Evolutionary conservation across 2,329 filamentous ascomycete species (phyloP), one percentile per base, ranked within the genome.

Genomic region (Xylaria multiplex): DNA sequence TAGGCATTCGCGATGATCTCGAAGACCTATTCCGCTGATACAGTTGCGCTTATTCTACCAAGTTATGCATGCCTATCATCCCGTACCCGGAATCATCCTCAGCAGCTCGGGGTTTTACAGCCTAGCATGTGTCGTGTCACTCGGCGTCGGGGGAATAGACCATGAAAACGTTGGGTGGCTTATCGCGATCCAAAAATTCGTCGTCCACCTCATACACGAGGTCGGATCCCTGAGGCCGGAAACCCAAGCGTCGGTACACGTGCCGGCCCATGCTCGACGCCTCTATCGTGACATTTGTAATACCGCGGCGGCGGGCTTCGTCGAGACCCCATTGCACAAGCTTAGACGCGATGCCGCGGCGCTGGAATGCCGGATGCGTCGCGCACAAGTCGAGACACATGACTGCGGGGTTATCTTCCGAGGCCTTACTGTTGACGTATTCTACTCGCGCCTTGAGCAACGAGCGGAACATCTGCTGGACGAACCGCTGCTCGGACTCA

Each of bases 331-430:
- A 85, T 69, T 79, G 76, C 11, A 85, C 84, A 59, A 86, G 69
- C 57, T 69, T 73, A 27, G 69, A 74, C 8, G 83, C 84, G 59
- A 85, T 78, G 0, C 84, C 83, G n/a, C 73, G 74, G 11, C 85
- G 78, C 71, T 88, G 86, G 62, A 83, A 86, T 0, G 72, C 76
- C 0, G 86, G 86, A 65, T 88, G 80, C 5, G 88, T 85, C 16
- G 77, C 82, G 65, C 84, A 86, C 2, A 84, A 67, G 60, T 85
- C 82, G 61, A 89, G 77, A 1, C 81, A 80, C 72, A 87, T 81
- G 2, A 83, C 77, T 0, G 85, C 81, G 0, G 85, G 84, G 2
- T 77, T 78, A 8, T 71, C 69, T 1, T 76, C 75, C 0, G 54
- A 58, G 2, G 79, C 77, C 55, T 82, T 83, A 57, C 81, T 77